Evolutionary conservation across 306 rosid genomes (phyloP).

Genomic region (Lablab purpureus): DNA sequence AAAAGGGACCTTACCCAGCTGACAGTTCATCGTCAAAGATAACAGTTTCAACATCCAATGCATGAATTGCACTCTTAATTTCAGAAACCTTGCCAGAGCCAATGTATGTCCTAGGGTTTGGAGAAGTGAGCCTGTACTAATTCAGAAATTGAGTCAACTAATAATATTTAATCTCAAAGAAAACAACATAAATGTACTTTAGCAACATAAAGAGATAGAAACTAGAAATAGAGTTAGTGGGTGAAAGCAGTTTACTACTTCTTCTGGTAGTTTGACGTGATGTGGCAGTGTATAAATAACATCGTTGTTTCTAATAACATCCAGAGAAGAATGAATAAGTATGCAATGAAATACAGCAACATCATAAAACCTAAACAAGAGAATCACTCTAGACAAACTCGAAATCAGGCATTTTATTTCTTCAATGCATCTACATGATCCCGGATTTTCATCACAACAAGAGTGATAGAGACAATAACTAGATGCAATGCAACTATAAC

Average conservation of each 20-base stretch:
- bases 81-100: conserved; percentile 97
- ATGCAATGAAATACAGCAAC: conserved; percentile 6
- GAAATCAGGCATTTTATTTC: conserved; percentile 9
- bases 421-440: neutral
- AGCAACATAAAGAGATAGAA: neutral
- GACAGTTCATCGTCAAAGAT: conserved; percentile 96
- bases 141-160: conserved; percentile 40
- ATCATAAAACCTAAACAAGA: neutral
- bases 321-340: neutral
- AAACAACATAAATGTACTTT: neutral
- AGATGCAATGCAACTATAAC: conserved; percentile 1
- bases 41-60: conserved; percentile 81
- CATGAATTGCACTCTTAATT: conserved; percentile 88
- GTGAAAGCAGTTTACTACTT: no score
- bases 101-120: conserved; percentile 92
- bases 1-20: conserved; percentile 69
- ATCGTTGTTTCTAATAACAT: neutral
- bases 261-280: no score
- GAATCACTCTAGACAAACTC: conserved; percentile 22
- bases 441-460: neutral
- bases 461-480: neutral
- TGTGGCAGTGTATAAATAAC: no score
- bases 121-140: conserved; percentile 71
- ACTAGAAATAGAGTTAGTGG: no score
- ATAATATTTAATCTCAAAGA: conserved; percentile 30